Percentiles rank a stretch among this genome's conserved stretches.
phyloP scores from a whole-genome alignment of 495 filamentous ascomycete genomes.

The Aspergillus wentii region DNA sequence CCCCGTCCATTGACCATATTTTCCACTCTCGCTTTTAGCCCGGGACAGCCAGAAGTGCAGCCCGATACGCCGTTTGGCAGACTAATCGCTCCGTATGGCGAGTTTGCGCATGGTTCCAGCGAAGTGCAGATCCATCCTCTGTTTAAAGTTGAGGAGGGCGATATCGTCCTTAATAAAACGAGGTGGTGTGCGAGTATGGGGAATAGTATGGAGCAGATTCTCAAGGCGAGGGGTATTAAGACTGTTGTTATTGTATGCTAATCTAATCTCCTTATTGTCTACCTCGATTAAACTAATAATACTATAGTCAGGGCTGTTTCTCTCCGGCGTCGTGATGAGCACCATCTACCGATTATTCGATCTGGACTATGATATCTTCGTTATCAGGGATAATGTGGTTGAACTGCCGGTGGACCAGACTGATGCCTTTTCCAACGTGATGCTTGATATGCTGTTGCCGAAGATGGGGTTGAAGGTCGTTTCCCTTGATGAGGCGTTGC shows the following conservation, averaged over 20 bases:
- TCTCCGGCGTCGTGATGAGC: conserved; percentile 38
- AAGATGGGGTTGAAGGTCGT: conserved; percentile 24
- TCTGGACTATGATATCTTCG: conserved; percentile 37
- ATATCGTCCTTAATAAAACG: conserved; percentile 37
- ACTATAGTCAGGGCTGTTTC: conserved; percentile 33
- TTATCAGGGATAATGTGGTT: conserved; percentile 39
- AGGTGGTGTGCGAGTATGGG: conserved; percentile 38
- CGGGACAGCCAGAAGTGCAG: conserved; percentile 24
- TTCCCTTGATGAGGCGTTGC: conserved; percentile 16
- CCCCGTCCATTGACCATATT: conserved; percentile 34
- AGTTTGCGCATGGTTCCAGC: conserved; percentile 10
- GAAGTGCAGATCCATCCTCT: conserved; percentile 22
- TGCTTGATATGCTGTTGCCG: conserved; percentile 23
- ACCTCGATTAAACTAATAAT: conserved; percentile 1
- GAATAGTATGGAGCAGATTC: conserved; percentile 37
- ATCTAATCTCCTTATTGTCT: not conserved
- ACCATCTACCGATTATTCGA: conserved; percentile 42
- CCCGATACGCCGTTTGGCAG: conserved; percentile 25
- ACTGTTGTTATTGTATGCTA: conserved; percentile 34
- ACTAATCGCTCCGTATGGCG: conserved; percentile 18
- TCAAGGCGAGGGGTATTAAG: conserved; percentile 33
- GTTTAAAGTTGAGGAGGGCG: conserved; percentile 26
- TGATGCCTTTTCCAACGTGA: conserved; percentile 12
- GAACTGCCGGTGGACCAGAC: conserved; percentile 31
- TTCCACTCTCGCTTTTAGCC: conserved; percentile 32